These are phyloP conservation scores for Plasmopara halstedii DNA, from an alignment of 352 stramenopile genomes.

Conservation along the genomic window DNA sequence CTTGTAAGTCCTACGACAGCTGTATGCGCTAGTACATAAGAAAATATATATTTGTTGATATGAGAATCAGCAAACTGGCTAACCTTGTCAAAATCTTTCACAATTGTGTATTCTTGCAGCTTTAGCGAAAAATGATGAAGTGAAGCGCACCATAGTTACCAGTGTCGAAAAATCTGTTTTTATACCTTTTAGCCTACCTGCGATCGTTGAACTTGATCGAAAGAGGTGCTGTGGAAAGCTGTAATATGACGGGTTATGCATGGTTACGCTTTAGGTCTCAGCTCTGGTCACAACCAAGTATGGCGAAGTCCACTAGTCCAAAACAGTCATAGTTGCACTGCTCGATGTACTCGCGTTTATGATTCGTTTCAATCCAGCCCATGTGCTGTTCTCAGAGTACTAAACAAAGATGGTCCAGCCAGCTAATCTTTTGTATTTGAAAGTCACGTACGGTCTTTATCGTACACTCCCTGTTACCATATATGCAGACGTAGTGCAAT, in stretches of 20 bases:
- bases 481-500: conserved; percentile 84
- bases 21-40: too few species aligned
- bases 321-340: conserved; percentile 89
- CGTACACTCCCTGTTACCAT: conserved; percentile 53
- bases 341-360: conserved; percentile 76
- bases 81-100: too few species aligned
- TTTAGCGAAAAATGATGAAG: conserved; percentile 35
- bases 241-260: conserved; percentile 78
- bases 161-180: too few species aligned
- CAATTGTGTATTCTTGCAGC: too few species aligned
- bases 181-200: too few species aligned
- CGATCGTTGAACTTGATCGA: conserved; percentile 77
- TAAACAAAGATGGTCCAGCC: conserved; percentile 84
- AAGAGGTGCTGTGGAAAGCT: conserved; percentile 83
- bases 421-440: conserved; percentile 66
- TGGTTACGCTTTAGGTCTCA: conserved; percentile 72
- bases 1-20: too few species aligned
- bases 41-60: too few species aligned
- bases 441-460: conserved; percentile 62
- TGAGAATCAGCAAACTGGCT: too few species aligned
- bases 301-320: conserved; percentile 78
- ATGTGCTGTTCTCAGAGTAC: conserved; percentile 76
- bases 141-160: too few species aligned
- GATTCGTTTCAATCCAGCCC: conserved; percentile 79
- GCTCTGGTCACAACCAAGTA: conserved; percentile 56